Evolutionary conservation across 345 rosid species (phyloP).

Genomic region (Acer negundo): DNA sequence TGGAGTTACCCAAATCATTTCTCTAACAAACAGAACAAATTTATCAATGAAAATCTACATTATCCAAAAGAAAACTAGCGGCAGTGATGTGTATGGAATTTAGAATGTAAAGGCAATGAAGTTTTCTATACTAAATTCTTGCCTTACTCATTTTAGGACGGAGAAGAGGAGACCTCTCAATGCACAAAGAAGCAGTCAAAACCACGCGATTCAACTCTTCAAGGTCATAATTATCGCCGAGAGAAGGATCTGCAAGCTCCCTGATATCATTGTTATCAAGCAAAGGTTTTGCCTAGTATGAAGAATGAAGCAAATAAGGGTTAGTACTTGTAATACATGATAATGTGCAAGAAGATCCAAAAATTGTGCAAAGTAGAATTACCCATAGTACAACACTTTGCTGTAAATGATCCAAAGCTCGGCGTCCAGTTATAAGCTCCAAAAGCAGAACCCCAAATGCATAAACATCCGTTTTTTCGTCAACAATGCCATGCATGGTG

Average conservation of each 20-base stretch:
- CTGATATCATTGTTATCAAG: constrained; percentile 50
- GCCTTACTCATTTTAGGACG: constrained; percentile 94
- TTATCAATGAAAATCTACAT: not conserved
- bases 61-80: not conserved
- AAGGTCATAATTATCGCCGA: constrained; percentile 48
- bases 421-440: constrained; percentile 85
- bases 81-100: not conserved
- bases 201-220: constrained; percentile 69
- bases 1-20: not conserved
- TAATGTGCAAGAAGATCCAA: not conserved
- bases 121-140: constrained; percentile 19
- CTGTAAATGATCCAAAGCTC: constrained; percentile 65
- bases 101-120: not conserved
- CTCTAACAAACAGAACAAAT: not conserved
- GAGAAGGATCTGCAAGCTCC: constrained; percentile 68
- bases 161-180: constrained; percentile 75
- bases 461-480: constrained; percentile 91
- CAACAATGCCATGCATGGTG: constrained; percentile 90
- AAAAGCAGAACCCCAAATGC: constrained; percentile 88
- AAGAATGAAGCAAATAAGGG: constrained; percentile 4
- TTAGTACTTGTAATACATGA: not conserved
- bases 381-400: constrained; percentile 87
- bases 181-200: constrained; percentile 80
- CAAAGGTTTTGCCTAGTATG: constrained; percentile 76
- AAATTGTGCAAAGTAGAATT: constrained; percentile 17